Base-by-base conservation (phyloP, 805 yeast genomes). In the Zygosaccharomyces bailii region DNA sequence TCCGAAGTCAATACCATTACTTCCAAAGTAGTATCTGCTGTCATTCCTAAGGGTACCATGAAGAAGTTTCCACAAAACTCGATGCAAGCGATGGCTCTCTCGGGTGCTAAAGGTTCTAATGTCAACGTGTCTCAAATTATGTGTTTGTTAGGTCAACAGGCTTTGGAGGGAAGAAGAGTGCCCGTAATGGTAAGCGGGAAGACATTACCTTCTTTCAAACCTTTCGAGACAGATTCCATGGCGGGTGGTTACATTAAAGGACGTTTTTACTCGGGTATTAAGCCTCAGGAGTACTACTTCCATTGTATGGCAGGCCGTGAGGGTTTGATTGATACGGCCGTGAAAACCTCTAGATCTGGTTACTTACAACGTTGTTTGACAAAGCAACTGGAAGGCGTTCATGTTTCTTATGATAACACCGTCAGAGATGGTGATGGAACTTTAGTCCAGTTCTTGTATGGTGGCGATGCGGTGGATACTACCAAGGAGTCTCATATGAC, bases 271-370 rank as follows among this genome's bases (percentile, higher is more conserved):
- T 88, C 97, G 32, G 99, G 99, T 68, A 86, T 93, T 56, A 81
- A 87, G 66, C 99, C 99, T 4, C 99, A 93, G 70, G 99, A 93
- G 68, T 93, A 95, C 70, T 93, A 90, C 66, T 93, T 95, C 93
- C 99, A 93, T 72, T 93, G 98, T 75, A 93, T 93, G 99, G 99
- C 99, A 44, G 99, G 99, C 71, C 85, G 99, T 75, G 99, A 93
- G 75, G 99, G 99, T 73, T 79, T 93, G 62, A 93, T 93, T 72
- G 99, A 93, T 76, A 93, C 99, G 48, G 99, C 99, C 40, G 99
- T 93, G 53, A 93, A 93, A 71, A 93, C 99, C 7, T 87, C 97
- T 16, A 83, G 96, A 71, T 90, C 98, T 48, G 99, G 99, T 63
- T 93, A 93, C 70, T 76, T 93, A 67, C 99, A 93, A 72, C 83